Conservation (phyloP, 768 basidiomycete species). For the Phanerochaete carnosa region DNA sequence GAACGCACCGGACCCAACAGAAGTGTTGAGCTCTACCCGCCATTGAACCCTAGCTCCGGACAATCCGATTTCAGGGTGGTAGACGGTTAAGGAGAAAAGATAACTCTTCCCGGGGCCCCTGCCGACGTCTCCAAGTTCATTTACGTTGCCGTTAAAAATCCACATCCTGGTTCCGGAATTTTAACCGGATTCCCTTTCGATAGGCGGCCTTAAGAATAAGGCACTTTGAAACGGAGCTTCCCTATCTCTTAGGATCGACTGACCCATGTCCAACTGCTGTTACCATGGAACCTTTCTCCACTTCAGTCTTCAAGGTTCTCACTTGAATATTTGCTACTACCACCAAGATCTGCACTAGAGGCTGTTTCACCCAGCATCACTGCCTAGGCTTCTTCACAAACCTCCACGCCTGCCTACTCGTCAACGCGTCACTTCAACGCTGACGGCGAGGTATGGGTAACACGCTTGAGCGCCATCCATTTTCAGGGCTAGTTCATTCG, state of each 20-base stretch:
- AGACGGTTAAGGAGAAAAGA: constrained; percentile 77
- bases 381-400: constrained; percentile 77
- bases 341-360: constrained; percentile 87
- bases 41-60: constrained; percentile 72
- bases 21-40: constrained; percentile 69
- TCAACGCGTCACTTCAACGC: constrained; percentile 67
- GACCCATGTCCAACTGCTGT: constrained; percentile 85
- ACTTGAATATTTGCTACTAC: constrained; percentile 88
- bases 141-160: constrained; percentile 69
- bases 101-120: constrained; percentile 74
- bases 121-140: constrained; percentile 58
- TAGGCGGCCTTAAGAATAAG: constrained; percentile 60
- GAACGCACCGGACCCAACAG: constrained; percentile 71
- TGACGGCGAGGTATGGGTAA: constrained; percentile 82
- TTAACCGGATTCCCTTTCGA: constrained; percentile 79
- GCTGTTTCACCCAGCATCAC: constrained; percentile 71
- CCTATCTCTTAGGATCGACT: constrained; percentile 82
- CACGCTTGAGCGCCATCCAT: constrained; percentile 88
- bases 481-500: constrained; percentile 90
- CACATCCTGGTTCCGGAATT: constrained; percentile 76
- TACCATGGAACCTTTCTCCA: constrained; percentile 87
- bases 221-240: constrained; percentile 70
- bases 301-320: constrained; percentile 86
- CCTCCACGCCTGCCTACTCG: constrained; percentile 79
- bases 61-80: constrained; percentile 72